Conservation (phyloP, 2,329 filamentous ascomycete genomes). For the Ophiobolus disseminans region DNA sequence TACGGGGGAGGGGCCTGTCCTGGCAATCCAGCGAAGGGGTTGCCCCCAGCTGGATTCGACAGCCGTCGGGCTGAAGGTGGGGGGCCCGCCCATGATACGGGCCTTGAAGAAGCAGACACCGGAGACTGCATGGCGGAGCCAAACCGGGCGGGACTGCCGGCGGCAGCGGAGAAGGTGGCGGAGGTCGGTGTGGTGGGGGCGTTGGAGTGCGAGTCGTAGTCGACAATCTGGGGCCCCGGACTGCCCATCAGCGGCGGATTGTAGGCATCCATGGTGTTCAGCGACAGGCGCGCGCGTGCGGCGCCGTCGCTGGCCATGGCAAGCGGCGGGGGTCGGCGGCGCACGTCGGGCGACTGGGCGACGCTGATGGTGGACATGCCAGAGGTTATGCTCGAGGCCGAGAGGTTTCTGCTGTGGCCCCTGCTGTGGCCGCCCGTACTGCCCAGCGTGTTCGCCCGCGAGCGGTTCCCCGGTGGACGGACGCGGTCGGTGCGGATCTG, state of each 20-base stretch:
- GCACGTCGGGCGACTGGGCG: constrained; percentile 54
- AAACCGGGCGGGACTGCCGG: constrained; percentile 76
- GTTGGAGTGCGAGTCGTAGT: constrained; percentile 70
- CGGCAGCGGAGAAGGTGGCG: constrained; percentile 77
- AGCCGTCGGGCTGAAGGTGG: constrained; percentile 75
- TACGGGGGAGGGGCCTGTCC: constrained; percentile 65
- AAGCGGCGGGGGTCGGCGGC: constrained; percentile 78
- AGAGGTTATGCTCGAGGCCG: constrained; percentile 84
- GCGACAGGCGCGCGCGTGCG: constrained; percentile 62
- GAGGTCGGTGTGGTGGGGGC: constrained; percentile 85
- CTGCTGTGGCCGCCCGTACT: constrained; percentile 74
- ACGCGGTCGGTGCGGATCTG: constrained; percentile 89
- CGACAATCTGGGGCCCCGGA: constrained; percentile 68
- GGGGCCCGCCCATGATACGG: constrained; percentile 74
- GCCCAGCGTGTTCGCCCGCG: constrained; percentile 78
- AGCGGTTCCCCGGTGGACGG: constrained; percentile 73
- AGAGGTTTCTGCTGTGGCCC: constrained; percentile 84
- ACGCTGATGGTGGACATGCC: constrained; percentile 72
- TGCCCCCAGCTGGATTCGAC: constrained; percentile 78
- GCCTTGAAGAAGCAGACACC: constrained; percentile 70
- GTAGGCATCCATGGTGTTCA: constrained; percentile 67
- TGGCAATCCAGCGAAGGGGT: constrained; percentile 75
- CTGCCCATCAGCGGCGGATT: constrained; percentile 67
- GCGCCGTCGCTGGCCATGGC: constrained; percentile 78
- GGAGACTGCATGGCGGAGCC: constrained; percentile 75